These are phyloP conservation scores for Hymenoscyphus repandus DNA, from an alignment of 2,329 filamentous ascomycete species.

Conservation along the genomic window DNA sequence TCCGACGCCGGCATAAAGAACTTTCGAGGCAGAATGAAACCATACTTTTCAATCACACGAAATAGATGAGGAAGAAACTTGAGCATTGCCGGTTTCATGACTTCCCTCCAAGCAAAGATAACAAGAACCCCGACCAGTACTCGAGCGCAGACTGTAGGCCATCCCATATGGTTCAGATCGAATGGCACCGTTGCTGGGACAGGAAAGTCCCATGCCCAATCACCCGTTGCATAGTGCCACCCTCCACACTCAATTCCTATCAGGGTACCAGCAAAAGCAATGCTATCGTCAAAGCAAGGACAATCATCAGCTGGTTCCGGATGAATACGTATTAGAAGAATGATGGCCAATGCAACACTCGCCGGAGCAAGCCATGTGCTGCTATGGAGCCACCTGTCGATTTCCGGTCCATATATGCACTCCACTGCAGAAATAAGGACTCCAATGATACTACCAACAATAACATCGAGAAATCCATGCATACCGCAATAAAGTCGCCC, in stretches of 20 bases:
- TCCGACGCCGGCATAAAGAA: constrained; percentile 90
- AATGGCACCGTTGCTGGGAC: constrained; percentile 57
- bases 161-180: constrained; percentile 60
- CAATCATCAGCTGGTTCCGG: constrained; percentile 96
- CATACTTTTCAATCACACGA: constrained; percentile 73
- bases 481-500: constrained; percentile 96
- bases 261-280: constrained; percentile 85
- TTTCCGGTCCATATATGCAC: constrained; percentile 50
- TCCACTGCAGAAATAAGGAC: constrained; percentile 55
- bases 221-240: constrained; percentile 61
- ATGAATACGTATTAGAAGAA: constrained; percentile 79
- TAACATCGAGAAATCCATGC: constrained; percentile 93
- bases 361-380: constrained; percentile 61
- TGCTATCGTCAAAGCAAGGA: constrained; percentile 93
- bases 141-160: constrained; percentile 57
- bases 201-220: constrained; percentile 45
- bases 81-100: constrained; percentile 80
- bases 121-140: constrained; percentile 75
- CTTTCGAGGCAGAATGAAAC: constrained; percentile 74
- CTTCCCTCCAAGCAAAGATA: constrained; percentile 85
- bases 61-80: constrained; percentile 79
- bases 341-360: constrained; percentile 58
- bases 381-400: constrained; percentile 67
- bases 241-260: constrained; percentile 78
- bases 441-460: constrained; percentile 74